A percentile compares a stretch with the other conserved stretches of the same genome.
phyloP scores from a whole-genome alignment of 2,329 filamentous ascomycete species.

The Exophiala bonariae region DNA sequence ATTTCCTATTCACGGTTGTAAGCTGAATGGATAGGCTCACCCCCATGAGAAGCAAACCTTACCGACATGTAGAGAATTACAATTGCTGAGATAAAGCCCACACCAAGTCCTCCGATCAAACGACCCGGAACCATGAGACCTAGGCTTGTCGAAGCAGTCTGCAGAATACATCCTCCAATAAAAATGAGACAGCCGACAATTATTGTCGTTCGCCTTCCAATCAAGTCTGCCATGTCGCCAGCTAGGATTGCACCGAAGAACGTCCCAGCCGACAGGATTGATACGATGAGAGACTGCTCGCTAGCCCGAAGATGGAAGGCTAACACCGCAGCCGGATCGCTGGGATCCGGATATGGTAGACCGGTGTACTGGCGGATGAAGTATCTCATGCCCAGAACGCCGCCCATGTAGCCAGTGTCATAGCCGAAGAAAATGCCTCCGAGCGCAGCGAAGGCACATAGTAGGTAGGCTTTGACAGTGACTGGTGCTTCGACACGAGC shows the following conservation, averaged over 20 bases:
- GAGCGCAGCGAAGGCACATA: slow-evolving; percentile 6
- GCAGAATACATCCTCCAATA: slow-evolving; percentile 65
- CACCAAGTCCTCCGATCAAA: slow-evolving; percentile 79
- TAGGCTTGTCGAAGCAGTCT: slow-evolving; percentile 58
- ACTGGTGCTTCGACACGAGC: background rate
- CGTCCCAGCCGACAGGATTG: slow-evolving; percentile 80
- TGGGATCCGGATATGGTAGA: background rate
- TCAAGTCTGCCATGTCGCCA: slow-evolving; percentile 67
- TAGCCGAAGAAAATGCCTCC: slow-evolving; percentile 11
- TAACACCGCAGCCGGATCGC: background rate
- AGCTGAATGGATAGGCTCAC: slow-evolving; percentile 46
- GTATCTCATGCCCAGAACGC: slow-evolving; percentile 6
- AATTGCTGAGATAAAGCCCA: slow-evolving; percentile 85
- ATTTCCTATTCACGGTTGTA: slow-evolving; percentile 79
- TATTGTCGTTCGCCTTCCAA: slow-evolving; percentile 69
- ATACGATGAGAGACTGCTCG: slow-evolving; percentile 48
- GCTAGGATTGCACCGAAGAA: slow-evolving; percentile 70
- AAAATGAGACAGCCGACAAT: slow-evolving; percentile 63
- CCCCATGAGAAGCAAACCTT: slow-evolving; percentile 34
- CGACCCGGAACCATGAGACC: slow-evolving; percentile 80
- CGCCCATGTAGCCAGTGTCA: slow-evolving; percentile 9
- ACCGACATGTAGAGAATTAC: background rate
- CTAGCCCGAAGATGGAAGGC: background rate
- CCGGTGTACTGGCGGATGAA: background rate
- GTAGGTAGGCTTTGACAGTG: background rate